Percentiles rank a stretch among this genome's conserved stretches.
phyloP scores from a whole-genome alignment of 768 basidiomycete genomes.

The Mycena olivaceomarginata region DNA sequence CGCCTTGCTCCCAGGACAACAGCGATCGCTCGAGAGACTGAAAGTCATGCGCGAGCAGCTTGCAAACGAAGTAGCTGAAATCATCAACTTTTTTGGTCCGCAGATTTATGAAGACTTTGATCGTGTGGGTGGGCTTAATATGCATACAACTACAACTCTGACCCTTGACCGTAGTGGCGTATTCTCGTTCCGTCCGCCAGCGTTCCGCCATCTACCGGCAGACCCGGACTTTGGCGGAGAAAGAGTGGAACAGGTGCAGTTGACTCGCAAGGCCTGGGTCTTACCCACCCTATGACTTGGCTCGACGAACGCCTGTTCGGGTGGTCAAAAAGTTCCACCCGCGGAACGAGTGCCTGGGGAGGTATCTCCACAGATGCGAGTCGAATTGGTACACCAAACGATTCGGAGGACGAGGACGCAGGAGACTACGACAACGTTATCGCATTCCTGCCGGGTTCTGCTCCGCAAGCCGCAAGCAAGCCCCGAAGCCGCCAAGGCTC shows the following conservation, averaged over 20 bases:
- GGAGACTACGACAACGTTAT: slow-evolving; percentile 96
- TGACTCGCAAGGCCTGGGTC: slow-evolving; percentile 87
- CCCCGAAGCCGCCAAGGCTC: slow-evolving; percentile 80
- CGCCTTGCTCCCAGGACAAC: slow-evolving; percentile 91
- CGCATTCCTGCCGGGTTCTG: slow-evolving; percentile 73
- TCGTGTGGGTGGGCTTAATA: slow-evolving; percentile 66
- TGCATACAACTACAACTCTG: slow-evolving; percentile 34
- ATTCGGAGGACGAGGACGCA: slow-evolving; percentile 90
- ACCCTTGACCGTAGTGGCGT: slow-evolving; percentile 71
- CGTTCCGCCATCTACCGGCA: slow-evolving; percentile 86
- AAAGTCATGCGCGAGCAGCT: slow-evolving; percentile 83
- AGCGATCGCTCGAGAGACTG: slow-evolving; percentile 84
- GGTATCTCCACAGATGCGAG: slow-evolving; percentile 73
- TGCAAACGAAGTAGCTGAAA: slow-evolving; percentile 87
- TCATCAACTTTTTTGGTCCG: slow-evolving; percentile 93
- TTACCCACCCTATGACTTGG: slow-evolving; percentile 96
- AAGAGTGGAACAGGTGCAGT: slow-evolving; percentile 88
- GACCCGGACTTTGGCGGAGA: slow-evolving; percentile 84
- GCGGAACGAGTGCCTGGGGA: slow-evolving; percentile 92
- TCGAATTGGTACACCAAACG: slow-evolving; percentile 81
- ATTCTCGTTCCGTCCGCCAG: slow-evolving; percentile 89
- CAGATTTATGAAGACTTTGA: slow-evolving; percentile 92
- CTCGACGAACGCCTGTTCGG: slow-evolving; percentile 95
- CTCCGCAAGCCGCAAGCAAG: slow-evolving; percentile 65
- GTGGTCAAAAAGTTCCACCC: slow-evolving; percentile 87